Evolutionary conservation across 805 yeast species (phyloP).

Genomic region (Starmerella sirachaensis): DNA sequence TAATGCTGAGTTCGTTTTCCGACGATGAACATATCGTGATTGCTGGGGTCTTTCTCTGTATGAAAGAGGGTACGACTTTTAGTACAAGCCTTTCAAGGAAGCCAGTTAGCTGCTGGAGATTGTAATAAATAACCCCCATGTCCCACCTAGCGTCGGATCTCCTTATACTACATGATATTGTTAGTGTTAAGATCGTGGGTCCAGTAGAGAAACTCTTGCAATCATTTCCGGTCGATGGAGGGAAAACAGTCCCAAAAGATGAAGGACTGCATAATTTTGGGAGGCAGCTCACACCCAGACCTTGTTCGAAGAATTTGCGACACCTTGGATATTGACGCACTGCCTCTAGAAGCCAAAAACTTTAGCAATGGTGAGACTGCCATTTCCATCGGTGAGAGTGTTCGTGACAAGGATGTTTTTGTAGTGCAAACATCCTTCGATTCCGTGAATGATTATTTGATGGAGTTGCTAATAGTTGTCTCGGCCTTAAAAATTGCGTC

Average conservation of each 20-base stretch:
- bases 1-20: too few species aligned
- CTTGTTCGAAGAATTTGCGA: slow-evolving; percentile 65
- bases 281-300: slow-evolving; percentile 81
- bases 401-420: slow-evolving; percentile 91
- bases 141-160: too few species aligned
- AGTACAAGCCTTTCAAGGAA: too few species aligned
- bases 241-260: slow-evolving; percentile 29
- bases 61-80: too few species aligned
- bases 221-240: not conserved
- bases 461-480: slow-evolving; percentile 70
- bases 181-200: too few species aligned
- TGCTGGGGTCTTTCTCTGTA: too few species aligned
- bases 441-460: slow-evolving; percentile 72
- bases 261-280: slow-evolving; percentile 77
- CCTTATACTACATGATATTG: too few species aligned
- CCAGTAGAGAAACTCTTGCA: too few species aligned
- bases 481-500: slow-evolving; percentile 91
- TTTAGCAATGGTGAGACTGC: slow-evolving; percentile 85
- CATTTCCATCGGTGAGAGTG: slow-evolving; percentile 73
- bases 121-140: too few species aligned
- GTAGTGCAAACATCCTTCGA: slow-evolving; percentile 82
- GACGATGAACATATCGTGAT: too few species aligned
- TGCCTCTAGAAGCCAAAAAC: slow-evolving; percentile 40
- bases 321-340: slow-evolving; percentile 61
- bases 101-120: too few species aligned